phyloP scores from a whole-genome alignment of 768 basidiomycete species.

The Pleurotus tuber-regium region DNA sequence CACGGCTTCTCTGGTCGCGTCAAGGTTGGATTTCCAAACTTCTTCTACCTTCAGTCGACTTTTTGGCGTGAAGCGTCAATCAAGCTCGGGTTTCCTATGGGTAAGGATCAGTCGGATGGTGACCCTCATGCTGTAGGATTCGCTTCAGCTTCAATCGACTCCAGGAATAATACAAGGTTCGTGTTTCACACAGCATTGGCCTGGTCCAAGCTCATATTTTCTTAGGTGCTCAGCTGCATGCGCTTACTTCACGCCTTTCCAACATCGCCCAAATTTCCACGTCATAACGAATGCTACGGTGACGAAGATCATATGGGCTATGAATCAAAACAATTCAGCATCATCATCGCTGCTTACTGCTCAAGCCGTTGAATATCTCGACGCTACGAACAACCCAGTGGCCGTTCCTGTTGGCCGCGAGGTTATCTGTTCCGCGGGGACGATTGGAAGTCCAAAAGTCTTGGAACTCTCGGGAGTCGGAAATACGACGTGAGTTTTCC shows the following conservation, averaged over 20 bases:
- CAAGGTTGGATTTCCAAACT: conserved; percentile 32
- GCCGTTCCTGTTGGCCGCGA: conserved; percentile 48
- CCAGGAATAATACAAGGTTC: conserved; percentile 28
- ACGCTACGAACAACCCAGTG: conserved; percentile 12
- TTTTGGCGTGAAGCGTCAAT: conserved; percentile 24
- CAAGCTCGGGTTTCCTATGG: conserved; percentile 19
- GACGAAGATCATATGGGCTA: conserved; percentile 48
- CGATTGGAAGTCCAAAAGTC: conserved; percentile 35
- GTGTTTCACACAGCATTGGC: background rate
- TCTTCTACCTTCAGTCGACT: conserved; percentile 25
- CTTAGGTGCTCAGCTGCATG: conserved; percentile 16
- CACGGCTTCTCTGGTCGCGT: conserved; percentile 27
- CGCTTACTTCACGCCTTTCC: conserved; percentile 29
- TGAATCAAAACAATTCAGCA: no score
- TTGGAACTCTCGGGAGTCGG: conserved; percentile 21
- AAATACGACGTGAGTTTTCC: conserved; percentile 24
- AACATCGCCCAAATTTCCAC: conserved; percentile 42
- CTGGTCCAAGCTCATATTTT: background rate
- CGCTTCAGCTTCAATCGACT: conserved; percentile 26
- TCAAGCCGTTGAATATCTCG: background rate
- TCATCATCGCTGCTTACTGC: no score
- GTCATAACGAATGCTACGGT: conserved; percentile 57
- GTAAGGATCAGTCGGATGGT: conserved; percentile 25
- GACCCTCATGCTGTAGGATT: conserved; percentile 26
- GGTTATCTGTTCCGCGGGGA: conserved; percentile 49